Percentiles rank a stretch among this genome's conserved stretches.
Conservation (phyloP, 257 asterid species). For the Solanum corneliomulleri region DNA sequence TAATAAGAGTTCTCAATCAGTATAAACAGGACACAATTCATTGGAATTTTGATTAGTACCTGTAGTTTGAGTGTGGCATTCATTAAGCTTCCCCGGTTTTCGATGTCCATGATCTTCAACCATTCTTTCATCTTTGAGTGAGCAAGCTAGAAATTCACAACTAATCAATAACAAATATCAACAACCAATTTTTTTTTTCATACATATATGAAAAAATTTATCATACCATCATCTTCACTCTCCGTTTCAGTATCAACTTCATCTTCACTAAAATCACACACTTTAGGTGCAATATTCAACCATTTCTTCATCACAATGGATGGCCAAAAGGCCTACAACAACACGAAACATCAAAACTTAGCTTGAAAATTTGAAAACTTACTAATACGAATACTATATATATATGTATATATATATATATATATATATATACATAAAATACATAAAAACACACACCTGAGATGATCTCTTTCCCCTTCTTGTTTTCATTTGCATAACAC, state of each 20-base stretch:
- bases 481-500: slow-evolving; percentile 28
- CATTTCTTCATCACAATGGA: slow-evolving; percentile 90
- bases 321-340: slow-evolving; percentile 72
- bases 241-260: slow-evolving; percentile 73
- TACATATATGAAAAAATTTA: neutral
- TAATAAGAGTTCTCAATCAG: neutral
- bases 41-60: slow-evolving; percentile 13
- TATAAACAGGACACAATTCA: neutral
- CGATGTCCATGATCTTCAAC: slow-evolving; percentile 22
- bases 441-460: slow-evolving; percentile 30
- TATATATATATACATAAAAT: no score
- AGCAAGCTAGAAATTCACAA: slow-evolving; percentile 30
- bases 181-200: neutral
- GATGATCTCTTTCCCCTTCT: slow-evolving; percentile 43
- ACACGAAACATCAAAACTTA: neutral
- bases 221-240: slow-evolving; percentile 84
- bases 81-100: slow-evolving; percentile 23
- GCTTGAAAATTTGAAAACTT: neutral
- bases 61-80: slow-evolving; percentile 23
- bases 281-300: slow-evolving; percentile 75
- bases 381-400: neutral
- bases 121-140: slow-evolving; percentile 38
- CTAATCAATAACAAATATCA: neutral
- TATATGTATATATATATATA: no score
- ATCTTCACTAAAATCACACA: slow-evolving; percentile 81